Evolutionary conservation across 768 basidiomycete genomes (phyloP).

Genomic region (Amanita muscaria): DNA sequence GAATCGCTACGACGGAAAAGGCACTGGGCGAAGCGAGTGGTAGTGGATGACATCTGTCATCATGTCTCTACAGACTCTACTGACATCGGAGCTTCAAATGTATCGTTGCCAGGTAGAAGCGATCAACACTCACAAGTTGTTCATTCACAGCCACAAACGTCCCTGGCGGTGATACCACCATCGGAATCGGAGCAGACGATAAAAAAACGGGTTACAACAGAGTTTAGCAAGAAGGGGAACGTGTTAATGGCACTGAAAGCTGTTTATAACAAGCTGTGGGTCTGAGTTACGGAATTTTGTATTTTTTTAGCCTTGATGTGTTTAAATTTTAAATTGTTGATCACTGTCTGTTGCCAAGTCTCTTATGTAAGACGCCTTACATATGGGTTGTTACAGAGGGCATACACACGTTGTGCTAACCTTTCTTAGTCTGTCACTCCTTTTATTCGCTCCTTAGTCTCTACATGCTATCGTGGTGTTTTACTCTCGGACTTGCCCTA

Average conservation of each 20-base stretch:
- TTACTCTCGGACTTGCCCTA: conserved; percentile 6
- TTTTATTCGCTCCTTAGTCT: neutral
- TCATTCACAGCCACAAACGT: no score
- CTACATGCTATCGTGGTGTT: no score
- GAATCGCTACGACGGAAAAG: neutral
- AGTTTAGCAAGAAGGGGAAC: neutral
- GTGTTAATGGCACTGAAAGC: neutral
- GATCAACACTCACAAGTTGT: no score
- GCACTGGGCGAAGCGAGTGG: conserved; percentile 1
- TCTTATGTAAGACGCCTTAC: no score
- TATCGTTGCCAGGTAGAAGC: no score
- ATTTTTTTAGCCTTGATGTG: neutral
- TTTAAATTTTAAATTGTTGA: neutral
- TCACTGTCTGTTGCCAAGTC: no score
- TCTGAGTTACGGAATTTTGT: neutral
- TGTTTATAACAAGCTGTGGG: neutral
- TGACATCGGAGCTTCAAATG: no score
- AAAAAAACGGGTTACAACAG: neutral
- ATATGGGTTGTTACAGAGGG: no score
- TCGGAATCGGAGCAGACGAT: neutral
- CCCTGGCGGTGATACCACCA: neutral
- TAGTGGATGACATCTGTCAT: neutral
- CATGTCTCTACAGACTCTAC: conserved; percentile 1
- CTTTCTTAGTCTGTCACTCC: no score
- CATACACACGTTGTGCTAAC: no score